Evolutionary conservation across 306 rosid genomes (phyloP).

Genomic region (Casuarina cunninghamiana): DNA sequence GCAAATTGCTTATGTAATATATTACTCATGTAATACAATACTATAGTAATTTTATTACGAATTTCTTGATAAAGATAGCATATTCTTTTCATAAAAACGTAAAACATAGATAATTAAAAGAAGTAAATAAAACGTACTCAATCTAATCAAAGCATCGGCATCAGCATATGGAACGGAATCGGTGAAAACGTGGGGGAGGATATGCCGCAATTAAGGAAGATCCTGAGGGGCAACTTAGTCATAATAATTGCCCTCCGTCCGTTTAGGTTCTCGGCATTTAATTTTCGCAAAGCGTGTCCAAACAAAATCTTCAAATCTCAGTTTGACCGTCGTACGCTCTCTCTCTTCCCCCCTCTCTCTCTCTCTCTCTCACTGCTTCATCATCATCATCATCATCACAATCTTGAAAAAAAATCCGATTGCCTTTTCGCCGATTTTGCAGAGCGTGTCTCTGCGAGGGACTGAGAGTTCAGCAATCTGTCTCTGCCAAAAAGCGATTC

Average conservation of each 20-base stretch:
- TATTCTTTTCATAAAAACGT: too few species aligned
- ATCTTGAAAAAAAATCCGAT: slow-evolving; percentile 9
- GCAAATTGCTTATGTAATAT: too few species aligned
- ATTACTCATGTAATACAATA: too few species aligned
- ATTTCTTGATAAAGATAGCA: too few species aligned
- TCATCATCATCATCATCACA: slow-evolving; percentile 48
- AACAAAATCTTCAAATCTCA: slow-evolving; percentile 52
- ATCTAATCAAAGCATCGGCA: not conserved
- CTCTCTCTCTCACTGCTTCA: slow-evolving; percentile 21
- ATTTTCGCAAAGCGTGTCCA: slow-evolving; percentile 34
- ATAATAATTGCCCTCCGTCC: slow-evolving; percentile 1
- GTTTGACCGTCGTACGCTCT: slow-evolving; percentile 80
- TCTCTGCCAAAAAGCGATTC: slow-evolving; percentile 8
- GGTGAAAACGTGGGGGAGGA: not conserved
- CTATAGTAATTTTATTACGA: too few species aligned
- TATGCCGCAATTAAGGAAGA: slow-evolving; percentile 31
- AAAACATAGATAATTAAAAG: too few species aligned
- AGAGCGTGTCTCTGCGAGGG: slow-evolving; percentile 31
- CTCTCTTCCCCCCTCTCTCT: slow-evolving; percentile 14
- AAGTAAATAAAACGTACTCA: not conserved
- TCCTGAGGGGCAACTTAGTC: slow-evolving; percentile 30
- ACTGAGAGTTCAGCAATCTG: slow-evolving; percentile 1
- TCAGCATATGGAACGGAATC: slow-evolving; percentile 5
- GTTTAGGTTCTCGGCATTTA: not conserved
- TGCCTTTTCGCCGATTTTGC: slow-evolving; percentile 76